Conservation (phyloP, 139 green algal species). For the Chlorella sp. region DNA sequence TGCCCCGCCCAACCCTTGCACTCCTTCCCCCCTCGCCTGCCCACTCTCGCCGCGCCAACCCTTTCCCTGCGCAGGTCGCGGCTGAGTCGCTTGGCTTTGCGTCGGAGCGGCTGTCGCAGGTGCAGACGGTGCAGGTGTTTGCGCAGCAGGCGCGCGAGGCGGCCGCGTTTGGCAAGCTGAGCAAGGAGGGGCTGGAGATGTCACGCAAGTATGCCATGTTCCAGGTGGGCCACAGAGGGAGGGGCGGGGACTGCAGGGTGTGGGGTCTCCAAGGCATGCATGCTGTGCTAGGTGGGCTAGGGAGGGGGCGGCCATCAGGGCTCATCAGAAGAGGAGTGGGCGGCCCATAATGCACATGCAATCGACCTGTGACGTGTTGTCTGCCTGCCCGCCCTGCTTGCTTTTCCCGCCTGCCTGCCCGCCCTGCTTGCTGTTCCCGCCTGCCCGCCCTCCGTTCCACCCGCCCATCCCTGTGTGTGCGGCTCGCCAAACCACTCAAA, state of each 20-base stretch:
- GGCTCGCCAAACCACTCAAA: too few relatives aligned
- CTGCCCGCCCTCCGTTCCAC: background rate
- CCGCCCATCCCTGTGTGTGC: background rate
- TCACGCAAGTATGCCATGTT: constrained; percentile 36
- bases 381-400: background rate
- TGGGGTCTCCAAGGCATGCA: too few relatives aligned
- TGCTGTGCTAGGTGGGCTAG: too few relatives aligned
- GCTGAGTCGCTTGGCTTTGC: constrained; percentile 41
- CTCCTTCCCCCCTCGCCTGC: background rate
- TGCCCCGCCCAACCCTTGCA: background rate
- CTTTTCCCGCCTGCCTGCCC: background rate
- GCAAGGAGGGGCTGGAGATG: constrained; percentile 9
- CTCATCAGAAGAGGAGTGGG: too few relatives aligned
- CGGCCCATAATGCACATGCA: background rate
- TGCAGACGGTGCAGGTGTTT: constrained; percentile 52
- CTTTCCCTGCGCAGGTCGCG: background rate
- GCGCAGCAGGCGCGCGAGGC: constrained; percentile 34
- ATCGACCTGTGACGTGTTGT: too few relatives aligned
- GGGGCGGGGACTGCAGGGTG: background rate
- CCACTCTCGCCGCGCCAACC: background rate
- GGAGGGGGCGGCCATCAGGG: background rate
- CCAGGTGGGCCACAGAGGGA: background rate
- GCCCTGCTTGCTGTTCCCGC: background rate
- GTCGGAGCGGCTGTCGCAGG: constrained; percentile 32
- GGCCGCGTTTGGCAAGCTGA: constrained; percentile 9